These are phyloP conservation scores for Elsinoe australis DNA, from an alignment of 2,329 filamentous ascomycete species.

Conservation along the genomic window DNA sequence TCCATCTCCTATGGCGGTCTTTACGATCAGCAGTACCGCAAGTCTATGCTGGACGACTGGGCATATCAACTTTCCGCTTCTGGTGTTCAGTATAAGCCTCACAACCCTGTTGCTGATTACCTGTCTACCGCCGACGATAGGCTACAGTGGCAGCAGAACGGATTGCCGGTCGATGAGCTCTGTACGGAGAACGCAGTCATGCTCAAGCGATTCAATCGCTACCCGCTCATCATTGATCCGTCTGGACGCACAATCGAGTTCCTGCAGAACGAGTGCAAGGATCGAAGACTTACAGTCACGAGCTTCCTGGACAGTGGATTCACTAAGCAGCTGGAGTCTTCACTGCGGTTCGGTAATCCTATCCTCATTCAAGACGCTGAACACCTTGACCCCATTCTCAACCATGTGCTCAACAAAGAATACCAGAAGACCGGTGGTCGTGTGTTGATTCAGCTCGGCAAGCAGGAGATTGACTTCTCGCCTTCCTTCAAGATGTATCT, in stretches of 20 bases:
- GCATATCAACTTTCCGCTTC: conserved; percentile 84
- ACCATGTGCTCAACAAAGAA: conserved; percentile 98
- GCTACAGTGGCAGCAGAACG: conserved; percentile 89
- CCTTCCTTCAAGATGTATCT: conserved; percentile 92
- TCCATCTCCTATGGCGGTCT: conserved; percentile 95
- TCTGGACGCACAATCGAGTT: conserved; percentile 93
- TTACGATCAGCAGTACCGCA: conserved; percentile 96
- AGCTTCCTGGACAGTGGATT: conserved; percentile 98
- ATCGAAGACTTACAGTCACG: conserved; percentile 86
- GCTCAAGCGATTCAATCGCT: conserved; percentile 94
- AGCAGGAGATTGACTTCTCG: conserved; percentile 98
- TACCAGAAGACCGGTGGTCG: conserved; percentile 98
- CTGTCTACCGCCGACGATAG: conserved; percentile 93
- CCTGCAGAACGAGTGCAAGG: conserved; percentile 87
- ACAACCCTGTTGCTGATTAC: conserved; percentile 93
- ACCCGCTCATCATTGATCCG: conserved; percentile 95
- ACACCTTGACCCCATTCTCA: conserved; percentile 91
- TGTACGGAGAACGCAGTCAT: conserved; percentile 99
- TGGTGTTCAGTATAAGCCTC: conserved; percentile 86
- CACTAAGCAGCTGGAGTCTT: conserved; percentile 95
- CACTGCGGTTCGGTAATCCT: conserved; percentile 92
- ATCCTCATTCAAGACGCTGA: conserved; percentile 98
- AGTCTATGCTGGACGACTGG: conserved; percentile 97
- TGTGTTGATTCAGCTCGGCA: conserved; percentile 95
- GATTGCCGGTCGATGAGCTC: conserved; percentile 87